Evolutionary conservation across 1,284 basidiomycete genomes (phyloP).

Genomic region (Microbotryomycetes sp.): DNA sequence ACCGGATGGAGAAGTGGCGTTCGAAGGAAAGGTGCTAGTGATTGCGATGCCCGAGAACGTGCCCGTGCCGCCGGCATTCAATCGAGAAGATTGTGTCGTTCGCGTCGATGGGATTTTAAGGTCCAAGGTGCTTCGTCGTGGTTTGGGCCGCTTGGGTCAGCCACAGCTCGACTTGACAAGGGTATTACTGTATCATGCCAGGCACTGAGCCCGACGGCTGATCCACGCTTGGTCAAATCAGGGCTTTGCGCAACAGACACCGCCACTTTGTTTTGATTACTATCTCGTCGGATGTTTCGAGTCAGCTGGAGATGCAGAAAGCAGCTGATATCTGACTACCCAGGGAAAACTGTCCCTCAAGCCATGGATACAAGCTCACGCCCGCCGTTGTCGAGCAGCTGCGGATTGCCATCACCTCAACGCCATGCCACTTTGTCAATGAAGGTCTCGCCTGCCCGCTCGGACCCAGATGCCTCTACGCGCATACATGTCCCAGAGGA

Average conservation of each 20-base stretch:
- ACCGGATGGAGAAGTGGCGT: background rate
- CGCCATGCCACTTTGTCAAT: conserved; percentile 2
- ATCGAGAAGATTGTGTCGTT: conserved; percentile 11
- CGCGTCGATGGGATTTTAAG: background rate
- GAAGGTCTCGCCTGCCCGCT: background rate
- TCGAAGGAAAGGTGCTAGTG: background rate
- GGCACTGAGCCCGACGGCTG: background rate
- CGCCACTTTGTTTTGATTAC: conserved; percentile 13
- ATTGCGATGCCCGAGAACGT: background rate
- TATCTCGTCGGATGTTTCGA: background rate
- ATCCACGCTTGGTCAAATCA: background rate
- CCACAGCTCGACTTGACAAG: background rate
- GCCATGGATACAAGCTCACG: conserved; percentile 8
- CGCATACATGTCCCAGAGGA: background rate
- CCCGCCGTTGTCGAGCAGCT: background rate
- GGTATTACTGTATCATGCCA: background rate
- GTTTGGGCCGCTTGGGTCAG: background rate
- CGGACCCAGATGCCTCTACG: conserved; percentile 5
- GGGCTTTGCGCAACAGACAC: background rate
- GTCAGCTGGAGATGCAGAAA: background rate
- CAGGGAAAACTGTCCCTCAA: conserved; percentile 8
- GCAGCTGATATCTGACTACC: background rate
- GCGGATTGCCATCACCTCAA: background rate
- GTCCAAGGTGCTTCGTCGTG: background rate
- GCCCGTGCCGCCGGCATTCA: background rate